Evolutionary conservation across 2,329 filamentous ascomycete genomes (phyloP).

Genomic region (Trichoderma gracile): DNA sequence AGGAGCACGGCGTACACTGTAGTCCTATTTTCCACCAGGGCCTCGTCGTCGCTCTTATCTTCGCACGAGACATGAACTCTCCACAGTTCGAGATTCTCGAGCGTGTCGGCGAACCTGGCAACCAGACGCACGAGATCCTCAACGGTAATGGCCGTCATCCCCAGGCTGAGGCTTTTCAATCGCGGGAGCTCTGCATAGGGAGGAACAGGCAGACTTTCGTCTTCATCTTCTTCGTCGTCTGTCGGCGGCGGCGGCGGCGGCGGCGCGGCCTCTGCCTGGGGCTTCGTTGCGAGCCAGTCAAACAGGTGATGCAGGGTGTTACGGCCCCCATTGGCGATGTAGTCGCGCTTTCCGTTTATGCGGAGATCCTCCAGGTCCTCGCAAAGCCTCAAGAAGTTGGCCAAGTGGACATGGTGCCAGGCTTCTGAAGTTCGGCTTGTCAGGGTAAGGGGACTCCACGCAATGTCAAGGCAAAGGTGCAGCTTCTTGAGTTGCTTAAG

Average conservation of each 20-base stretch:
- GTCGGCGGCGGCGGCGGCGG: too few relatives aligned
- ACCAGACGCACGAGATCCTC: slow-evolving; percentile 40
- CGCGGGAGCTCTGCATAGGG: slow-evolving; percentile 36
- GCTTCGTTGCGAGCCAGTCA: slow-evolving; percentile 25
- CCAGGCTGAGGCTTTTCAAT: slow-evolving; percentile 48
- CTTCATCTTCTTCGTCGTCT: neutral
- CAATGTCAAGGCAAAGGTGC: slow-evolving; percentile 34
- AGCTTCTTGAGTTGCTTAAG: slow-evolving; percentile 50
- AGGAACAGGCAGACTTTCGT: slow-evolving; percentile 5
- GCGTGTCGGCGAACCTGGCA: slow-evolving; percentile 46
- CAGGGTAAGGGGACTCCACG: neutral
- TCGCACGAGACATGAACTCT: slow-evolving; percentile 39
- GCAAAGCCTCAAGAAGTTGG: slow-evolving; percentile 25
- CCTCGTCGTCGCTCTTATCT: neutral
- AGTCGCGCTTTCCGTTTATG: slow-evolving; percentile 26
- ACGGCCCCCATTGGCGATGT: neutral
- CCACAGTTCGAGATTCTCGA: slow-evolving; percentile 49
- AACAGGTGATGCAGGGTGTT: slow-evolving; percentile 4
- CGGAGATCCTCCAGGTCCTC: slow-evolving; percentile 23
- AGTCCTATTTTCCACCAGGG: slow-evolving; percentile 26
- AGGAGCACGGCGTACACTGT: slow-evolving; percentile 47
- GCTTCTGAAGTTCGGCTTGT: too few relatives aligned
- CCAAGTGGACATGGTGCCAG: slow-evolving; percentile 28
- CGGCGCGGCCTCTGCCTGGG: neutral
- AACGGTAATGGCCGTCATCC: slow-evolving; percentile 38